Evolutionary conservation across 2,329 filamentous ascomycete genomes (phyloP).

Genomic region (Alternaria sp.): DNA sequence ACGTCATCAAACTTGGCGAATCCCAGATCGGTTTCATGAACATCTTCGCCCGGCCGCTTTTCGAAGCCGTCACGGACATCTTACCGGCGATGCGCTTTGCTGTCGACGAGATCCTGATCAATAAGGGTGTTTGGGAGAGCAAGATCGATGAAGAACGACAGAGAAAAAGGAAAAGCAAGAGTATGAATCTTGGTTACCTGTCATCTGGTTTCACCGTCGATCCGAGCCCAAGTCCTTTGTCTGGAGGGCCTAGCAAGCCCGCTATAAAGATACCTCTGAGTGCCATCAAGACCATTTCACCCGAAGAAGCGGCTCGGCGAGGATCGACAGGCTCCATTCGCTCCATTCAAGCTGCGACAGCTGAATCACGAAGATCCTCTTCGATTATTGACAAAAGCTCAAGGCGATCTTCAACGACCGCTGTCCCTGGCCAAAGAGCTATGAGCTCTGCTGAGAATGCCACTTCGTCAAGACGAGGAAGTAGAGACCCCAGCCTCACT

Average conservation of each 20-base stretch:
- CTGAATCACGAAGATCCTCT: conserved; percentile 41
- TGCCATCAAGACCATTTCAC: conserved; percentile 10
- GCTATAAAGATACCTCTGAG: conserved; percentile 12
- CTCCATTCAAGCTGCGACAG: conserved; percentile 11
- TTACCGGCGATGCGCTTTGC: conserved; percentile 85
- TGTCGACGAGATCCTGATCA: conserved; percentile 79
- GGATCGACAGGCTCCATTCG: conserved; percentile 38
- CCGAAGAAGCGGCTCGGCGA: conserved; percentile 32
- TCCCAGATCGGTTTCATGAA: conserved; percentile 97
- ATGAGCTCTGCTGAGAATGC: conserved; percentile 41
- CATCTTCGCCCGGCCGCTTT: conserved; percentile 90
- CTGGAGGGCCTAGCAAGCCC: conserved; percentile 30
- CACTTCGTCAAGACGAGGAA: conserved; percentile 45
- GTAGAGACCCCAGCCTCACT: conserved; percentile 49
- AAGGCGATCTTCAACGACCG: conserved; percentile 39
- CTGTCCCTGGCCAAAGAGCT: conserved; percentile 23
- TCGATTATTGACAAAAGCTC: conserved; percentile 36
- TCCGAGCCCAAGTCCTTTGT: conserved; percentile 44
- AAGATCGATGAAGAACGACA: conserved; percentile 70
- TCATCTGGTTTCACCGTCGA: conserved; percentile 32
- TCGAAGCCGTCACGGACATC: conserved; percentile 84
- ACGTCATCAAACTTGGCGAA: conserved; percentile 80
- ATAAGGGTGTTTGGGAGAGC: conserved; percentile 75
- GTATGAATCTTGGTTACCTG: conserved; percentile 31
- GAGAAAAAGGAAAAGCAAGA: conserved; percentile 49